Percentiles rank a stretch among this genome's conserved stretches.
phyloP scores from a whole-genome alignment of 2,329 filamentous ascomycete species.

The Lasiodiplodia gonubiensis region DNA sequence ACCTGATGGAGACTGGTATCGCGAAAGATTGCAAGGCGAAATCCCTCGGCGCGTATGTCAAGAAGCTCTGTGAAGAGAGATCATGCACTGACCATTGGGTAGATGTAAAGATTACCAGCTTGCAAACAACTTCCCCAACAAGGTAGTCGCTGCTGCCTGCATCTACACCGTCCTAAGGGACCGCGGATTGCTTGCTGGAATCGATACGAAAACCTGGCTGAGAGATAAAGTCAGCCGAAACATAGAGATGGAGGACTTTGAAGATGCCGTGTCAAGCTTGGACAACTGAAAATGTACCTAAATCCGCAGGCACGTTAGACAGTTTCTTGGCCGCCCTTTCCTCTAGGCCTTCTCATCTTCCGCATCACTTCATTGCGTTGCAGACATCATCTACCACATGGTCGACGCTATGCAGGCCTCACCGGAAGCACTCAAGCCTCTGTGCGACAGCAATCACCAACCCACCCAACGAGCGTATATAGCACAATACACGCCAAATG shows the following conservation, averaged over 20 bases:
- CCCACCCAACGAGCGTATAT: too few species aligned
- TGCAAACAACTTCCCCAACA: constrained; percentile 39
- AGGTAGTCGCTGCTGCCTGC: constrained; percentile 39
- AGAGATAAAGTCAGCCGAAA: constrained; percentile 29
- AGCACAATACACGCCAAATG: too few species aligned
- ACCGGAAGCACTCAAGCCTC: neutral
- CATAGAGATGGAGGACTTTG: constrained; percentile 30
- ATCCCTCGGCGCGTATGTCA: constrained; percentile 34
- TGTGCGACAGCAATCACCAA: too few species aligned
- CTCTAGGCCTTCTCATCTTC: neutral
- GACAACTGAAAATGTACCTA: neutral
- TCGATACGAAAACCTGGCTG: constrained; percentile 22
- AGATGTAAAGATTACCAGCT: constrained; percentile 38
- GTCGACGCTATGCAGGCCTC: neutral
- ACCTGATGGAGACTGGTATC: constrained; percentile 36
- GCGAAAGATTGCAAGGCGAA: constrained; percentile 34
- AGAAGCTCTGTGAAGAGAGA: neutral
- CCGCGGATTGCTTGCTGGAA: constrained; percentile 11
- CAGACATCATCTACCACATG: neutral
- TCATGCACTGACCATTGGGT: constrained; percentile 27
- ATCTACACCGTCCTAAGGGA: constrained; percentile 29
- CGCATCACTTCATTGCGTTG: neutral
- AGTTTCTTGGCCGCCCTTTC: neutral
- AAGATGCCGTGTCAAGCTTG: constrained; percentile 22
- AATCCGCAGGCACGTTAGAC: neutral